Base-by-base conservation (phyloP, 192 early-diverging fungal species). In the Coemansia sp. region DNA sequence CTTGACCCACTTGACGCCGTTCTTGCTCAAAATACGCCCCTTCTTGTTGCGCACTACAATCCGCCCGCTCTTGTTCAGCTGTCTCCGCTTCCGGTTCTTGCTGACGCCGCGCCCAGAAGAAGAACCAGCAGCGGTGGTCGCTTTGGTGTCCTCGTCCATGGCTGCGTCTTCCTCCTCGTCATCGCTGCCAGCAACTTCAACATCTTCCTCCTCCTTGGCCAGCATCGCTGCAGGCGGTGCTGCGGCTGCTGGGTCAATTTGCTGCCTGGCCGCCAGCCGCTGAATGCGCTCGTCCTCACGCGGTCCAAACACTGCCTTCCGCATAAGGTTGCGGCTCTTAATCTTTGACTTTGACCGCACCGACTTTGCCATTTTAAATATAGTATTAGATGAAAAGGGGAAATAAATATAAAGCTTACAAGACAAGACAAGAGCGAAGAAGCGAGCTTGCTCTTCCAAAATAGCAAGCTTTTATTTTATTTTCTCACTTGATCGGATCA, bases 261-360 rank as follows among this genome's bases (percentile, higher is more conserved):
- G 60, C 66, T 81, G 78, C 68, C 73, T 73, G 34, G 67, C 74
- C 1, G 78, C 78, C 70, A 81, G 53, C 57, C 78, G 69, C 78
- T 81, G 57, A 31, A 81, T 75, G 48, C 78, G 78, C 64, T 64
- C 78, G 5, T 70, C 74, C 65, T 81, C 78, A 37, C 45, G 55
- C 11, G 78, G 73, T 14, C 73, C 78, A 80, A 75, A 80, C 66
- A 80, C 63, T 5, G 65, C 65, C 38, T 50, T 74, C 34, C 78
- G 78, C 62, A 71, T 62, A 1, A 44, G 36, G 61, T 80, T 80
- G 59, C 78, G 78, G 63, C 72, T 75, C 55, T 67, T 67, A 36
- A 80, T 80, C 64, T 62, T 72, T 61, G 73, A 72, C 66, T 80
- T 80, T 75, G 78, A 80, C 42, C 78, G 78, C 9, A 51, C 60